These are phyloP conservation scores for Aureococcus anophagefferens DNA, from an alignment of 108 stramenopile species.

Conservation along the genomic window DNA sequence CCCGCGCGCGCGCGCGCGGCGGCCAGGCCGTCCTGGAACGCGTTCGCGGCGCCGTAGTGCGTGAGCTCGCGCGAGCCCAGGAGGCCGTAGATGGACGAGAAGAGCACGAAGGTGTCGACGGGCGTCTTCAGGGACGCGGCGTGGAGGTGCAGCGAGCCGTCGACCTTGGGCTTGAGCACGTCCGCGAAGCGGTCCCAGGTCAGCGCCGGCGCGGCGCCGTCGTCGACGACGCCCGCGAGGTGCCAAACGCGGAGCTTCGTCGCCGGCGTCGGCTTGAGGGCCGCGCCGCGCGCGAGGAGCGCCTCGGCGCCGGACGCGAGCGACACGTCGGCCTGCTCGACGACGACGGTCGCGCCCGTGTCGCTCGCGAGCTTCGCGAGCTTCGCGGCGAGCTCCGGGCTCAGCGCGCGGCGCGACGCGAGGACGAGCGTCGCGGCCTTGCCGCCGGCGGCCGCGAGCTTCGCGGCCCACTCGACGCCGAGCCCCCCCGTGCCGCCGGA, in stretches of 20 bases:
- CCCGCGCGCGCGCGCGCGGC: background rate
- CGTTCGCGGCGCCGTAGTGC: slow-evolving; percentile 9
- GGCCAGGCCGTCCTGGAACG: slow-evolving; percentile 7
- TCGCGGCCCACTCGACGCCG: background rate
- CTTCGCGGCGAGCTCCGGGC: too few relatives aligned
- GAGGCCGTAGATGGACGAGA: background rate
- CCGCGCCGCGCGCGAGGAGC: too few relatives aligned
- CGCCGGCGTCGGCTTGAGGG: too few relatives aligned
- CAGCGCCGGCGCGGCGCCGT: background rate
- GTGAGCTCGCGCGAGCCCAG: background rate
- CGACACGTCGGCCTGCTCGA: too few relatives aligned
- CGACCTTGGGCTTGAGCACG: background rate
- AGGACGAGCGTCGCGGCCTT: background rate
- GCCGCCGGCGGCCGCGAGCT: background rate
- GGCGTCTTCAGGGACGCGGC: background rate
- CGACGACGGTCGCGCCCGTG: too few relatives aligned
- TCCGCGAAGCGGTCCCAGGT: background rate
- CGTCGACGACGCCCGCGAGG: background rate
- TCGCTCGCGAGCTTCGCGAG: too few relatives aligned
- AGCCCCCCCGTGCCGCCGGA: background rate
- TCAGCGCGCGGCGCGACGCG: background rate
- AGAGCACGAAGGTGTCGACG: background rate
- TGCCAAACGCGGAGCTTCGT: background rate
- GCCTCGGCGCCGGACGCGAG: too few relatives aligned
- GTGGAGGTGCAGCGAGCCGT: background rate